These are phyloP conservation scores for Tolypocladium tropicale DNA, from an alignment of 2,329 filamentous ascomycete species.

Conservation along the genomic window DNA sequence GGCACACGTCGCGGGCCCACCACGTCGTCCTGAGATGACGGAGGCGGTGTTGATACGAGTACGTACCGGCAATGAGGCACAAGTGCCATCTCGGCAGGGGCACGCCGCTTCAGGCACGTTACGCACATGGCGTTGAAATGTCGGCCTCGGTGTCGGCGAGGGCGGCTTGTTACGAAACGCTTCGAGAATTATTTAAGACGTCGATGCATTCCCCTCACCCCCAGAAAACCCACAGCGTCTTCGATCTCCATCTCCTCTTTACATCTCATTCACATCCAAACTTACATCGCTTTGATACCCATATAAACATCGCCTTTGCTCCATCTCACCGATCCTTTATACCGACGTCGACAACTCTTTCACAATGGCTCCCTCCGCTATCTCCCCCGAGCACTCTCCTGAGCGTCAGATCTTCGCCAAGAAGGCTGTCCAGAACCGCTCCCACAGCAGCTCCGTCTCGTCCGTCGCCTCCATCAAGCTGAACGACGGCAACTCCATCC, in stretches of 20 bases:
- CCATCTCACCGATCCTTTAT: conserved; percentile 1
- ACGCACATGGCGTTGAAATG: not conserved
- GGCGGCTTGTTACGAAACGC: not conserved
- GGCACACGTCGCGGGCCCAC: conserved; percentile 6
- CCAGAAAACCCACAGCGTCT: conserved; percentile 2
- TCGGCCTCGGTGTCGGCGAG: not conserved
- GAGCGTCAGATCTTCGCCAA: conserved; percentile 18
- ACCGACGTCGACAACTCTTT: conserved; percentile 1
- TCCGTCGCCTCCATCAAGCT: conserved; percentile 42
- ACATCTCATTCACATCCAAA: not conserved
- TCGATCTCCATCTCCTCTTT: not conserved
- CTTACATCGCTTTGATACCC: not conserved
- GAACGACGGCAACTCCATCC: conserved; percentile 62
- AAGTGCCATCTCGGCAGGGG: not conserved
- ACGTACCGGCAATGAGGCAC: conserved; percentile 2
- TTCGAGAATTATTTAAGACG: conserved; percentile 9
- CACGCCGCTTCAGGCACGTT: not conserved
- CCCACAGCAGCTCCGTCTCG: conserved; percentile 15
- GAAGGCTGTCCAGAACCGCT: conserved; percentile 14
- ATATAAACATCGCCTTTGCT: not conserved
- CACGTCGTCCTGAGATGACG: conserved; percentile 8
- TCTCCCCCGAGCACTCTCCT: conserved; percentile 22
- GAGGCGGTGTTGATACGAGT: conserved; percentile 11
- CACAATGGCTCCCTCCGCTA: conserved; percentile 25
- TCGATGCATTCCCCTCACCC: not conserved